Conservation (phyloP, 805 yeast species). For the Candida railenensis region DNA sequence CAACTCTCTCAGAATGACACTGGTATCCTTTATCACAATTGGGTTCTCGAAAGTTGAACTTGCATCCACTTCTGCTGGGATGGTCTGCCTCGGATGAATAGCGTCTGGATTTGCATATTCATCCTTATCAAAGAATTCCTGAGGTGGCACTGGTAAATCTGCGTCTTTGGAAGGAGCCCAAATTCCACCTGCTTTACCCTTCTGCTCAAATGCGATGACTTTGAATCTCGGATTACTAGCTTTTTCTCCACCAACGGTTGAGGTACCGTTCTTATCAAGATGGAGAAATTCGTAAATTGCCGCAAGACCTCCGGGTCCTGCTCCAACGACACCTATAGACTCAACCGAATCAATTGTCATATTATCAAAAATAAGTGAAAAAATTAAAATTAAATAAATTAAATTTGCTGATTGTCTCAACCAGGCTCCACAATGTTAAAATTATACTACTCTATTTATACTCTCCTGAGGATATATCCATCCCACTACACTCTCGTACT, state of each 20-base stretch:
- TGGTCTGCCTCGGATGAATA: slow-evolving; percentile 18
- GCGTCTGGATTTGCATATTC: slow-evolving; percentile 32
- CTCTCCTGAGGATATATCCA: too few relatives aligned
- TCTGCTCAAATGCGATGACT: slow-evolving; percentile 42
- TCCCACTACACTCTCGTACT: too few relatives aligned
- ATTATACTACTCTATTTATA: too few relatives aligned
- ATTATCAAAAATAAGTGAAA: neutral
- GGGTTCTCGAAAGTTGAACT: slow-evolving; percentile 16
- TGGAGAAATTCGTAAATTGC: slow-evolving; percentile 29
- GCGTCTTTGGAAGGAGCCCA: slow-evolving; percentile 32
- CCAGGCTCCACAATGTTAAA: too few relatives aligned
- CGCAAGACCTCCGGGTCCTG: slow-evolving; percentile 36
- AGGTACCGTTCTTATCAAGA: slow-evolving; percentile 25
- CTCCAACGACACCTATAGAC: slow-evolving; percentile 26
- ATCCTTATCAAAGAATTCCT: slow-evolving; percentile 27
- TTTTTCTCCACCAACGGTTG: slow-evolving; percentile 17
- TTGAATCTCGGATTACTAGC: slow-evolving; percentile 24
- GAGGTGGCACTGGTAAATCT: slow-evolving; percentile 27
- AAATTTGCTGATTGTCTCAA: too few relatives aligned
- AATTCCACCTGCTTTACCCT: slow-evolving; percentile 43
- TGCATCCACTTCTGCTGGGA: slow-evolving; percentile 15
- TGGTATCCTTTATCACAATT: slow-evolving; percentile 8
- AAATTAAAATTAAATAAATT: neutral
- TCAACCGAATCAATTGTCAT: slow-evolving; percentile 11
- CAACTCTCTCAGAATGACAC: slow-evolving; percentile 10